Evolutionary conservation across 2,329 filamentous ascomycete genomes (phyloP).

Genomic region (Cladosporium sp.): DNA sequence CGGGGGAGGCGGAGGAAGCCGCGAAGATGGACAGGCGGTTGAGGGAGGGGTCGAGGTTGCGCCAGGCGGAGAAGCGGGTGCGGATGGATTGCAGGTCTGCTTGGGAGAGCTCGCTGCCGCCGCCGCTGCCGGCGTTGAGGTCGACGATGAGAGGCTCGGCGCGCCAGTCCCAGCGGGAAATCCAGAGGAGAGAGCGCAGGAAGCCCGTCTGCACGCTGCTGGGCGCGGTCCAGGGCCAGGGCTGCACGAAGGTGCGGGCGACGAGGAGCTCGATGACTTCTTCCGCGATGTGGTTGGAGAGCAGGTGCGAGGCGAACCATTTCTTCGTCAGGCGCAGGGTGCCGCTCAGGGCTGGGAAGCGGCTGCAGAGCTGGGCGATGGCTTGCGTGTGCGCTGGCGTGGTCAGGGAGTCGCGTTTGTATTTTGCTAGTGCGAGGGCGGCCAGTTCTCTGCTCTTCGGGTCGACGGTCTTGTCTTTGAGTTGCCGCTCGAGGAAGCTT

Average conservation of each 20-base stretch:
- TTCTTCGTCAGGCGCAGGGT: conserved; percentile 81
- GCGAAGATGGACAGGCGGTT: conserved; percentile 78
- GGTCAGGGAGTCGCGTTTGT: conserved; percentile 68
- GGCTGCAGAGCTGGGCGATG: conserved; percentile 73
- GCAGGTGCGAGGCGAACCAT: conserved; percentile 84
- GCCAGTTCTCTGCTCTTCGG: conserved; percentile 64
- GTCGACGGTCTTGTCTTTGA: conserved; percentile 68
- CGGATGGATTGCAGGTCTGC: conserved; percentile 57
- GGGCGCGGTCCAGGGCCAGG: conserved; percentile 75
- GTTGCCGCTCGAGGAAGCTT: conserved; percentile 69
- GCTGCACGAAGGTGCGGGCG: conserved; percentile 71
- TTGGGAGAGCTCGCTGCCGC: conserved; percentile 50
- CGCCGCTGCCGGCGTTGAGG: conserved; percentile 44
- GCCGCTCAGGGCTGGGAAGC: conserved; percentile 73
- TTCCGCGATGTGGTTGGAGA: conserved; percentile 69
- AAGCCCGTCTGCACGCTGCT: conserved; percentile 77
- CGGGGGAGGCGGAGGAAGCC: conserved; percentile 71
- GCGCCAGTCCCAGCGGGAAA: conserved; percentile 91
- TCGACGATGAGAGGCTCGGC: conserved; percentile 78
- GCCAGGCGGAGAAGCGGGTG: conserved; percentile 78
- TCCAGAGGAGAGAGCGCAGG: conserved; percentile 70
- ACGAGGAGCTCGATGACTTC: conserved; percentile 84
- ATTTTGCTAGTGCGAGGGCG: conserved; percentile 63
- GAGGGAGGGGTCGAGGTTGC: conserved; percentile 83
- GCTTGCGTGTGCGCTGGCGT: conserved; percentile 77